Base-by-base conservation (phyloP, 163 green algal genomes). In the Scenedesmus sp. region DNA sequence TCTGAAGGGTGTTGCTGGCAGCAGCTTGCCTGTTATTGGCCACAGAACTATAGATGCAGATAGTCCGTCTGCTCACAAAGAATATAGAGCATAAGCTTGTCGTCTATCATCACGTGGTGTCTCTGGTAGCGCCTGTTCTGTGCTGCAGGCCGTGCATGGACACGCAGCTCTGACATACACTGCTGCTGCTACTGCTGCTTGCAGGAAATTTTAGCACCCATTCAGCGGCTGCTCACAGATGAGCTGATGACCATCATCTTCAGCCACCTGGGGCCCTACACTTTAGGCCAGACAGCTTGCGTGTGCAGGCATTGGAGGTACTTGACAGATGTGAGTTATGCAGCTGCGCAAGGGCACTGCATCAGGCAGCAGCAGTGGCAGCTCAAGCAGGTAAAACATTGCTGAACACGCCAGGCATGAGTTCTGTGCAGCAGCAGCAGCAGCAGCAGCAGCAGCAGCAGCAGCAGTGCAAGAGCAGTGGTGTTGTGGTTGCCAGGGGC, bases 171-270 rank as follows among this genome's bases (percentile, higher is more conserved):
- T 42, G 70, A 24, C 16, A 30, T 70, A 15, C 20, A 22, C 26
- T 42, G n/a, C 65, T 79, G 86, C 43, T 24, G 46, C 72, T 53
- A 4, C 85, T 53, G 18, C 56, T 22, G 10, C 10, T 5, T 87
- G 40, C 86, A 94, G 89, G 76, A 56, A 12, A 91, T 96, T 42
- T 93, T 96, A n/a, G 95, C 95, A 0, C 94, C 93, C 0, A 97
- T 99, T 65, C 95, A 99, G 93, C 91, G 91, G 82, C 24, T 96
- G 40, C 89, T 98, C 51, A 94, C 95, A 1, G 92, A 98, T 12
- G 97, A 99, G 82, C 80, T 98, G 79, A 91, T 95, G 90, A 80
- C 95, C 1, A 80, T 91, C 0, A 91, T 97, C 2, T 91, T 98
- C 2, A 18, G 42, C 40, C 72, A 91, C 40, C 89, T 98, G 42